These are phyloP conservation scores for Aspergillus fischeri DNA, from an alignment of 2,329 filamentous ascomycete species.

Conservation along the genomic window DNA sequence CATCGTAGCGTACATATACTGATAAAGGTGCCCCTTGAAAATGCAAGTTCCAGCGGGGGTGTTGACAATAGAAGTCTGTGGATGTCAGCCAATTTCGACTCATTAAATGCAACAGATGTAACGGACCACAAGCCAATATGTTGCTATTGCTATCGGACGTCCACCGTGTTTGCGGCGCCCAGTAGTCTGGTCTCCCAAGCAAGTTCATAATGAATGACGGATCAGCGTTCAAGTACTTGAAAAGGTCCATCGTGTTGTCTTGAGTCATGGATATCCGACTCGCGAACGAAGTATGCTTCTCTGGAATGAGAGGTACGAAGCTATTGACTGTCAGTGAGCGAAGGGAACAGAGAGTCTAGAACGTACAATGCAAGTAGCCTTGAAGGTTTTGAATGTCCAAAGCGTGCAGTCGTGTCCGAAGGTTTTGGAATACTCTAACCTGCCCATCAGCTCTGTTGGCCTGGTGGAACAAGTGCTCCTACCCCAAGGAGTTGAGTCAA, in stretches of 20 bases:
- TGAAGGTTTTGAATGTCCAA: background rate
- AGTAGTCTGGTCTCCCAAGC: conserved; percentile 13
- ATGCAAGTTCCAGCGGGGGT: conserved; percentile 15
- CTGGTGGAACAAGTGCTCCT: background rate
- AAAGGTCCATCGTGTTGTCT: background rate
- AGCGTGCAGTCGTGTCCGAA: background rate
- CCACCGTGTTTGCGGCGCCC: conserved; percentile 13
- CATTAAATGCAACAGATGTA: too few species aligned
- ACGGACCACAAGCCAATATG: conserved; percentile 10
- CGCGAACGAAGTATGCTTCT: conserved; percentile 10
- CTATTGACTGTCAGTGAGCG: conserved; percentile 2
- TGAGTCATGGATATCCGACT: conserved; percentile 8
- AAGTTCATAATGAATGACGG: conserved; percentile 10
- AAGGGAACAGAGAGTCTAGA: background rate
- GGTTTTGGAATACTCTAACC: background rate
- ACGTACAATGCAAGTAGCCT: conserved; percentile 11
- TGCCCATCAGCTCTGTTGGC: background rate
- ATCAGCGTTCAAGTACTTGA: conserved; percentile 6
- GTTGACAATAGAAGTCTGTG: conserved; percentile 13
- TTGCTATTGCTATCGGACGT: conserved; percentile 5
- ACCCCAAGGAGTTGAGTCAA: background rate
- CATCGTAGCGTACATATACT: conserved; percentile 12
- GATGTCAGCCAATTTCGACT: background rate
- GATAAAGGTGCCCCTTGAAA: conserved; percentile 12
- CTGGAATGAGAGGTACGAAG: conserved; percentile 11